Percentiles rank a stretch among this genome's conserved stretches.
Conservation (phyloP, 2,329 filamentous ascomycete species). For the Diaporthe sp. region DNA sequence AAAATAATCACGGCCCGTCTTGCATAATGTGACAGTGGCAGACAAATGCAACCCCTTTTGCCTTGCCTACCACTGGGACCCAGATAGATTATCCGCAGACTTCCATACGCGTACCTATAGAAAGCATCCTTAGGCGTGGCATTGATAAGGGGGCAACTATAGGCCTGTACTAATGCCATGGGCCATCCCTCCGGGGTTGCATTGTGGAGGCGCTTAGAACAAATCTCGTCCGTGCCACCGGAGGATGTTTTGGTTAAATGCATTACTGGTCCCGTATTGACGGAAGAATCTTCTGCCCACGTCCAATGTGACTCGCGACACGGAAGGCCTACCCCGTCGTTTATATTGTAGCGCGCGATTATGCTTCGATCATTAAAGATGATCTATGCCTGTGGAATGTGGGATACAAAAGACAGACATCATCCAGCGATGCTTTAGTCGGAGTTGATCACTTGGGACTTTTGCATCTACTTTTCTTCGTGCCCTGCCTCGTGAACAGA, state of each 20-base stretch:
- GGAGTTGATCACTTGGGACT: background rate
- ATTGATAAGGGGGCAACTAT: constrained; percentile 5
- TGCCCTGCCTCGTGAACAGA: background rate
- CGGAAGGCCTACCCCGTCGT: constrained; percentile 12
- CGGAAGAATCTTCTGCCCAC: constrained; percentile 6
- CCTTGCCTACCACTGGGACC: background rate
- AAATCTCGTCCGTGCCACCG: constrained; percentile 8
- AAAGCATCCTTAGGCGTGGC: background rate
- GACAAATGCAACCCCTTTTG: constrained; percentile 1
- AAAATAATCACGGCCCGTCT: constrained; percentile 10
- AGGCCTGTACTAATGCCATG: background rate
- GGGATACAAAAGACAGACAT: constrained; percentile 16
- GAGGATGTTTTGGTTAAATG: constrained; percentile 26
- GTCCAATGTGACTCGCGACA: constrained; percentile 9
- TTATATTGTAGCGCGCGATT: background rate
- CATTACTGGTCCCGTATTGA: constrained; percentile 18
- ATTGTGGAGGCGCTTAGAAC: constrained; percentile 3
- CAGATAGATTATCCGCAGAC: background rate
- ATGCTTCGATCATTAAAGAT: background rate
- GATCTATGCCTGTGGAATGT: background rate
- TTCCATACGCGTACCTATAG: constrained; percentile 19
- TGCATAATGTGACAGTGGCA: constrained; percentile 16
- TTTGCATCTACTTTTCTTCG: background rate
- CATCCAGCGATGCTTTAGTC: background rate
- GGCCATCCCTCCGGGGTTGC: background rate